These are phyloP conservation scores for Clavispora carvajalis DNA, from an alignment of 805 yeast species.

Conservation along the genomic window DNA sequence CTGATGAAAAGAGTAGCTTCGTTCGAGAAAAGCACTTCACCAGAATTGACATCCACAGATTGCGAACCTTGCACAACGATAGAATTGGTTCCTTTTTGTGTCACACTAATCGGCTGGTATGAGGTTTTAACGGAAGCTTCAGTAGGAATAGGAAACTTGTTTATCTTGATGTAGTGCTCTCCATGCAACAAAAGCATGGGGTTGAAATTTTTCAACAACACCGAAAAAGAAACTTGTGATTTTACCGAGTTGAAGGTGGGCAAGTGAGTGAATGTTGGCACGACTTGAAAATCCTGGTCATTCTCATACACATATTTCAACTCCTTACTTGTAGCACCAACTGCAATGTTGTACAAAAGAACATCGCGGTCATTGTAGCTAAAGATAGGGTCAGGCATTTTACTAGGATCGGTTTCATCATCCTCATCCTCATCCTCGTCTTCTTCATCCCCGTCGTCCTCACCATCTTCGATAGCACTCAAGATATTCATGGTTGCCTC, in stretches of 20 bases:
- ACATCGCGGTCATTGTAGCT: conserved; percentile 62
- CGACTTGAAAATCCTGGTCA: conserved; percentile 68
- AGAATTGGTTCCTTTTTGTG: conserved; percentile 85
- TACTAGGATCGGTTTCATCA: conserved; percentile 28
- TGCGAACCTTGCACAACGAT: conserved; percentile 69
- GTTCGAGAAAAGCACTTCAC: conserved; percentile 69
- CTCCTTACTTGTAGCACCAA: conserved; percentile 79
- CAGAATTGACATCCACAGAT: conserved; percentile 61
- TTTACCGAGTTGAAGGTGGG: conserved; percentile 68
- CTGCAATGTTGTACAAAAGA: conserved; percentile 80
- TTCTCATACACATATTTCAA: conserved; percentile 77
- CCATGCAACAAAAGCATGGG: conserved; percentile 91
- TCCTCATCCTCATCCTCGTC: conserved; percentile 38
- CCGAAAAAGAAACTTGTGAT: conserved; percentile 52
- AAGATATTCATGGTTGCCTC: conserved; percentile 81
- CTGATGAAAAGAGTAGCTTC: conserved; percentile 83
- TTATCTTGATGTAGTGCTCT: conserved; percentile 82
- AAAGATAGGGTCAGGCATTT: conserved; percentile 43
- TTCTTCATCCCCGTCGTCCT: conserved; percentile 17
- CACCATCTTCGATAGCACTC: conserved; percentile 49
- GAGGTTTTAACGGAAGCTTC: conserved; percentile 58
- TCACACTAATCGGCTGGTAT: conserved; percentile 62
- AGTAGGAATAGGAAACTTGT: conserved; percentile 74
- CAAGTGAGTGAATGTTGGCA: conserved; percentile 88
- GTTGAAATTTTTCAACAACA: conserved; percentile 73